Evolutionary conservation across 1,284 basidiomycete species (phyloP).

Genomic region (Heimioporus retisporus): DNA sequence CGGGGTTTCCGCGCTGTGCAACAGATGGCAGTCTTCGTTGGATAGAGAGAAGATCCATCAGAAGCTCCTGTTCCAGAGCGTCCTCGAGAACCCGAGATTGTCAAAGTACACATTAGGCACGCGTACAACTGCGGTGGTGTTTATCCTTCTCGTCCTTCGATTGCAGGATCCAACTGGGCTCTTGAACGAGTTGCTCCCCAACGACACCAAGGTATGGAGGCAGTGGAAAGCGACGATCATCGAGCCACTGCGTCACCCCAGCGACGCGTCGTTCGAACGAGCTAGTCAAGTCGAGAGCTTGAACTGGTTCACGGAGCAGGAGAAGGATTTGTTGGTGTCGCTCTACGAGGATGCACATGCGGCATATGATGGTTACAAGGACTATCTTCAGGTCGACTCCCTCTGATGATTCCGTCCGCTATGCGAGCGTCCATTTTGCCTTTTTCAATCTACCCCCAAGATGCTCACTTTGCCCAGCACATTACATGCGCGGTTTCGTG

Average conservation of each 20-base stretch:
- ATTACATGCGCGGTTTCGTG: too few relatives aligned
- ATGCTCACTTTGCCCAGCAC: too few relatives aligned
- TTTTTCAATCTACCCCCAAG: too few relatives aligned
- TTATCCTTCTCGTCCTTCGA: slow-evolving; percentile 33
- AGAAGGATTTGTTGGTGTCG: slow-evolving; percentile 22
- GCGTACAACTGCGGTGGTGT: slow-evolving; percentile 38
- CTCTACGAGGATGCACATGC: slow-evolving; percentile 32
- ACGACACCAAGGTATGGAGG: slow-evolving; percentile 37
- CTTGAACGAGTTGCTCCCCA: too few relatives aligned
- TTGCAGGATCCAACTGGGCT: slow-evolving; percentile 25
- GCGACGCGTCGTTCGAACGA: slow-evolving; percentile 13
- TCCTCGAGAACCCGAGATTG: slow-evolving; percentile 25
- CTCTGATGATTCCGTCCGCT: too few relatives aligned
- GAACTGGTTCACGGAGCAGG: slow-evolving; percentile 17
- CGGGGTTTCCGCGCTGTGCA: slow-evolving; percentile 37
- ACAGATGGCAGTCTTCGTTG: slow-evolving; percentile 28
- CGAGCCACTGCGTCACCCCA: slow-evolving; percentile 9
- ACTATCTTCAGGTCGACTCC: too few relatives aligned
- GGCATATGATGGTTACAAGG: slow-evolving; percentile 26
- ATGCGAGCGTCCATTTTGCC: too few relatives aligned
- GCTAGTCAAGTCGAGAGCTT: slow-evolving; percentile 4
- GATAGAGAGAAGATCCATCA: slow-evolving; percentile 33
- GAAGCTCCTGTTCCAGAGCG: slow-evolving; percentile 27
- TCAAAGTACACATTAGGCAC: slow-evolving; percentile 36
- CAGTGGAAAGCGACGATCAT: slow-evolving; percentile 31